A percentile compares a stretch with the other conserved stretches of the same genome.
These are phyloP conservation scores for Rhizopogon salebrosus DNA, from an alignment of 768 basidiomycete genomes.

Conservation along the genomic window DNA sequence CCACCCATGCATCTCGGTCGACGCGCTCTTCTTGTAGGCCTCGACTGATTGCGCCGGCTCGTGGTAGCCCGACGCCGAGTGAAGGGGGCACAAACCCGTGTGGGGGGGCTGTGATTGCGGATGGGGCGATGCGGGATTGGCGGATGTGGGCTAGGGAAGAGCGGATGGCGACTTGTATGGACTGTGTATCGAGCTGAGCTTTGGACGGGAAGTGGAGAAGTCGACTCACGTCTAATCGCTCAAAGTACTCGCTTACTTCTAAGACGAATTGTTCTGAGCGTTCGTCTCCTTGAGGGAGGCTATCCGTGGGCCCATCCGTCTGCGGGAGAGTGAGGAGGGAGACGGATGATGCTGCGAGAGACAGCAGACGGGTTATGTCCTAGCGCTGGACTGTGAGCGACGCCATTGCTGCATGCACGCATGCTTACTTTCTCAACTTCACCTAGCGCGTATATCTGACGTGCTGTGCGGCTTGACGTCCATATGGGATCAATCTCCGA, in stretches of 20 bases:
- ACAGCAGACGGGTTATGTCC: constrained; percentile 76
- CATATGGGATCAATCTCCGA: constrained; percentile 70
- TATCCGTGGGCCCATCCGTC: constrained; percentile 64
- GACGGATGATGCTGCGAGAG: constrained; percentile 72
- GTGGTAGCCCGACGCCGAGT: constrained; percentile 70
- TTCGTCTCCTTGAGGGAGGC: constrained; percentile 75
- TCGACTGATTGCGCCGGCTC: constrained; percentile 34
- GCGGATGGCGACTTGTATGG: constrained; percentile 72
- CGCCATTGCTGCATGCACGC: neutral
- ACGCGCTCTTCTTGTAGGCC: constrained; percentile 76
- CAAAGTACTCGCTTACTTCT: constrained; percentile 83
- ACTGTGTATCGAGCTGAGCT: constrained; percentile 30
- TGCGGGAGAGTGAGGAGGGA: constrained; percentile 80
- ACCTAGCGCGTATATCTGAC: constrained; percentile 76
- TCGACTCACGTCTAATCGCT: constrained; percentile 67
- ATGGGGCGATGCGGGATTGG: constrained; percentile 77
- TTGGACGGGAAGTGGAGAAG: neutral
- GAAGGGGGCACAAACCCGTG: constrained; percentile 71
- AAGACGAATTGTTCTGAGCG: constrained; percentile 81
- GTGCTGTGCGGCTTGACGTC: constrained; percentile 74
- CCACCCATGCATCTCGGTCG: constrained; percentile 74
- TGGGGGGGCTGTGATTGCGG: constrained; percentile 80
- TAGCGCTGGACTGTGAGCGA: constrained; percentile 19
- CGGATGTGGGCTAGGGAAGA: constrained; percentile 79
- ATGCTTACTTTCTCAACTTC: constrained; percentile 69